Percentiles rank a stretch among this genome's conserved stretches.
phyloP scores from a whole-genome alignment of 2,329 filamentous ascomycete species.

The Ophiostoma australiae region DNA sequence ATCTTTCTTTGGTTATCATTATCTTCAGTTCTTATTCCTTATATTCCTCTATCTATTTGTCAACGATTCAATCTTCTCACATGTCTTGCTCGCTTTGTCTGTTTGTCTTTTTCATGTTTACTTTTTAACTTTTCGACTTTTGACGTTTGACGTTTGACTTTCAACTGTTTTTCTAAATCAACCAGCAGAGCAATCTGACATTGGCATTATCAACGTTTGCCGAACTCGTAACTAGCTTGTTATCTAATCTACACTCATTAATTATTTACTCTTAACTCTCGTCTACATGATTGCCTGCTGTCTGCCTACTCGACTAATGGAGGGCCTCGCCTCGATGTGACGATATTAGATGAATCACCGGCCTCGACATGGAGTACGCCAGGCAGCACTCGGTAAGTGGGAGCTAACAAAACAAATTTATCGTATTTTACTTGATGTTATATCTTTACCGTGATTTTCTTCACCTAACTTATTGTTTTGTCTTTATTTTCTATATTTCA shows the following conservation, averaged over 20 bases:
- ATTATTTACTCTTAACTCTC: not conserved
- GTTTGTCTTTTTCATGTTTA: not conserved
- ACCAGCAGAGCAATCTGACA: conserved; percentile 13
- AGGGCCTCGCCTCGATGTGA: not conserved
- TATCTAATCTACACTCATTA: not conserved
- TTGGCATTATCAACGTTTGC: not conserved
- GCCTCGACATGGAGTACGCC: not conserved
- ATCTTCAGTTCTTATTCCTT: not conserved
- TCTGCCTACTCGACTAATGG: not conserved
- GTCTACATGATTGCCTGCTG: not conserved
- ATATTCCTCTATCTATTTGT: not conserved
- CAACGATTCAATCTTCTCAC: not conserved
- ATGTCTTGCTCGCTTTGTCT: too few relatives aligned
- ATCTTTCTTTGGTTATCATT: conserved; percentile 2
- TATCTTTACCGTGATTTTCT: too few relatives aligned
- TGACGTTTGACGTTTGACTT: too few relatives aligned
- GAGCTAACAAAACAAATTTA: too few relatives aligned
- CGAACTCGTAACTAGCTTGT: not conserved
- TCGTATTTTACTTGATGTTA: too few relatives aligned
- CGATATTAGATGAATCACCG: not conserved
- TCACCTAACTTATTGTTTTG: too few relatives aligned
- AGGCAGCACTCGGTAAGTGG: not conserved
- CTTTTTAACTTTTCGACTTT: not conserved
- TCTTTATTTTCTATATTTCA: too few relatives aligned
- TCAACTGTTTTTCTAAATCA: not conserved